Evolutionary conservation across 2,329 filamentous ascomycete species (phyloP).

Genomic region (Venturia carpophila): DNA sequence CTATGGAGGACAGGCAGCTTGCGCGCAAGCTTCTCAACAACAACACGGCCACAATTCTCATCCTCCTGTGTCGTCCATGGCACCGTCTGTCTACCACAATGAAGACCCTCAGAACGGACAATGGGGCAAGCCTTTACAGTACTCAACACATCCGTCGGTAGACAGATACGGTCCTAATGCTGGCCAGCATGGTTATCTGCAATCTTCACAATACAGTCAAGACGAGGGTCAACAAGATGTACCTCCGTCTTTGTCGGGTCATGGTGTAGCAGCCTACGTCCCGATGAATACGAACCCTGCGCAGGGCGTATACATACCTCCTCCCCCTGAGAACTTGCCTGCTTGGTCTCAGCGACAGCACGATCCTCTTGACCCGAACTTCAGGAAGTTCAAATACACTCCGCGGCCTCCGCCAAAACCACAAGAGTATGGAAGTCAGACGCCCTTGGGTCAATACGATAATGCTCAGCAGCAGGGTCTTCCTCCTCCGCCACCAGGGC

Average conservation of each 20-base stretch:
- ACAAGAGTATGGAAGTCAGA: slow-evolving; percentile 3
- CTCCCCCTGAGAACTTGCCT: slow-evolving; percentile 26
- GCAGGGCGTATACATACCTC: slow-evolving; percentile 31
- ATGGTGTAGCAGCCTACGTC: slow-evolving; percentile 30
- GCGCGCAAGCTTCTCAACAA: neutral
- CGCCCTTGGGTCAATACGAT: neutral
- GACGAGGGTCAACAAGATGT: slow-evolving; percentile 26
- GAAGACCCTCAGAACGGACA: slow-evolving; percentile 13
- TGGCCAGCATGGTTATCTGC: neutral
- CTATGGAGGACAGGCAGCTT: neutral
- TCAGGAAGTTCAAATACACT: slow-evolving; percentile 27
- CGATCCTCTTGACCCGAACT: slow-evolving; percentile 29
- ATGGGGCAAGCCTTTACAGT: slow-evolving; percentile 17
- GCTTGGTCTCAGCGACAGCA: slow-evolving; percentile 31
- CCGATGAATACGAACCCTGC: slow-evolving; percentile 30
- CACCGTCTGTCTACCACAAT: slow-evolving; percentile 17
- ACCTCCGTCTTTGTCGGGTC: slow-evolving; percentile 27
- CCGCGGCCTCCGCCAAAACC: slow-evolving; percentile 22
- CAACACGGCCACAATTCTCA: neutral
- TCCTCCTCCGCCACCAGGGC: slow-evolving; percentile 7
- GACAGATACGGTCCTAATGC: slow-evolving; percentile 16
- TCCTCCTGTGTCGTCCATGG: slow-evolving; percentile 25
- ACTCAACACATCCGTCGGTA: slow-evolving; percentile 17
- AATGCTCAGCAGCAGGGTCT: slow-evolving; percentile 8
- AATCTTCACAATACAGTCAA: slow-evolving; percentile 23